Conservation (phyloP, 78 protist species). For the Cavenderia fasciculata region DNA sequence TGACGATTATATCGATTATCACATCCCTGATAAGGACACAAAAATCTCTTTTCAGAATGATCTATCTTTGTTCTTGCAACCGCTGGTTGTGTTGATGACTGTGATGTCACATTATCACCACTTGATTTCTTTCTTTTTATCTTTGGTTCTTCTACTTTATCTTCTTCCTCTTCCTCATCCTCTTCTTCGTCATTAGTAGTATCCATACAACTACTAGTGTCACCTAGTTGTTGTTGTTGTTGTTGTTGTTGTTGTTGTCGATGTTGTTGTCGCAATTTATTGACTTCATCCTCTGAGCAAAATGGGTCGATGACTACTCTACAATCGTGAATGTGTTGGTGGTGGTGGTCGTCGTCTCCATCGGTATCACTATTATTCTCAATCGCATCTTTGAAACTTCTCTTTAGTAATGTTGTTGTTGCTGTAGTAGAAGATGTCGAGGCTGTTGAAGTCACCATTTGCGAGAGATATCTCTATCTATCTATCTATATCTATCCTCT, state of each 20-base stretch:
- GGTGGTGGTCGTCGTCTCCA: too few relatives aligned
- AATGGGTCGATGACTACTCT: too few relatives aligned
- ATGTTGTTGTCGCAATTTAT: too few relatives aligned
- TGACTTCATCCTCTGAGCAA: too few relatives aligned
- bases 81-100: neutral
- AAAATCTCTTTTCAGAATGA: neutral
- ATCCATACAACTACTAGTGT: neutral
- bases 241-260: neutral
- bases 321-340: too few relatives aligned
- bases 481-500: neutral
- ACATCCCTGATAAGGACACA: slow-evolving; percentile 28
- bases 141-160: neutral
- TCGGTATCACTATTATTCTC: too few relatives aligned
- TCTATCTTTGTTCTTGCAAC: neutral
- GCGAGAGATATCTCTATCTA: neutral
- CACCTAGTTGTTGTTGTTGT: neutral
- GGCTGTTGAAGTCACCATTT: neutral
- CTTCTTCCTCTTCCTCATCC: neutral
- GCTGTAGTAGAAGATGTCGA: neutral
- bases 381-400: too few relatives aligned
- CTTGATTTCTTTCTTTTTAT: neutral
- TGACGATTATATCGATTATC: slow-evolving; percentile 29
- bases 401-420: slow-evolving; percentile 1
- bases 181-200: neutral
- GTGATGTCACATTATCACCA: neutral